These are phyloP conservation scores for Pholiota molesta DNA, from an alignment of 768 basidiomycete genomes.

Conservation along the genomic window DNA sequence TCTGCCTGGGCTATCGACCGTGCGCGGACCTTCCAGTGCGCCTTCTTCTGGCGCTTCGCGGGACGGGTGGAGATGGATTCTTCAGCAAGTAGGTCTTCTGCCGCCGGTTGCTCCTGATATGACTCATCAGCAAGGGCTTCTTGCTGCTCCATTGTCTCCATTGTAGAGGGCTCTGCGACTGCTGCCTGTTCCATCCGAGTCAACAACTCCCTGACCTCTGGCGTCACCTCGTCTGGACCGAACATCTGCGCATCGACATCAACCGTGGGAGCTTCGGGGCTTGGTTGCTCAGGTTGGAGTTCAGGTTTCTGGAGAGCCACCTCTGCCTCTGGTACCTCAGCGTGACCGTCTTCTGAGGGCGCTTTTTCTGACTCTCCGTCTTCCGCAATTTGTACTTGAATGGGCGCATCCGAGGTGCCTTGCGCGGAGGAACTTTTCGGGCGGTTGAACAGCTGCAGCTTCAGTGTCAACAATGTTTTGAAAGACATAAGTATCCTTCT, in stretches of 20 bases:
- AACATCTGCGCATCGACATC: not conserved
- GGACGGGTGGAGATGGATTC: conserved; percentile 13
- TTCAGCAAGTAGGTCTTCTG: conserved; percentile 16
- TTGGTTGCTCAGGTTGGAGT: not conserved
- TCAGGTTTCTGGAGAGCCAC: not conserved
- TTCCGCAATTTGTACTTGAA: conserved; percentile 15
- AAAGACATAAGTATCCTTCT: not conserved
- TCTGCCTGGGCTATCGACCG: not conserved
- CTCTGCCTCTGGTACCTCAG: not conserved
- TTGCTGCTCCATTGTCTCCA: not conserved
- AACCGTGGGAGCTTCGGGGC: not conserved
- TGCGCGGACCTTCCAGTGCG: not conserved
- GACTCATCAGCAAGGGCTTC: not conserved
- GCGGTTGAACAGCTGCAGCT: not conserved
- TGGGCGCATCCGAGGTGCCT: not conserved
- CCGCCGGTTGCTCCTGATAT: not conserved
- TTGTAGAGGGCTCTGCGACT: not conserved
- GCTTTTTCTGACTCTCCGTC: conserved; percentile 23
- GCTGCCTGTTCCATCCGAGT: conserved; percentile 12
- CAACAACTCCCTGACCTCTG: conserved; percentile 13
- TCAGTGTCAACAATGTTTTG: not conserved
- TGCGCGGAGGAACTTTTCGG: not conserved
- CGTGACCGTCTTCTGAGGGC: conserved; percentile 12
- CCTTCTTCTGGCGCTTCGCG: conserved; percentile 8
- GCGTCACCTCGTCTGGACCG: conserved; percentile 2